A percentile compares a stretch with the other conserved stretches of the same genome.
Evolutionary conservation across 441 rosid species (phyloP).

Genomic region (Populus hybrid): DNA sequence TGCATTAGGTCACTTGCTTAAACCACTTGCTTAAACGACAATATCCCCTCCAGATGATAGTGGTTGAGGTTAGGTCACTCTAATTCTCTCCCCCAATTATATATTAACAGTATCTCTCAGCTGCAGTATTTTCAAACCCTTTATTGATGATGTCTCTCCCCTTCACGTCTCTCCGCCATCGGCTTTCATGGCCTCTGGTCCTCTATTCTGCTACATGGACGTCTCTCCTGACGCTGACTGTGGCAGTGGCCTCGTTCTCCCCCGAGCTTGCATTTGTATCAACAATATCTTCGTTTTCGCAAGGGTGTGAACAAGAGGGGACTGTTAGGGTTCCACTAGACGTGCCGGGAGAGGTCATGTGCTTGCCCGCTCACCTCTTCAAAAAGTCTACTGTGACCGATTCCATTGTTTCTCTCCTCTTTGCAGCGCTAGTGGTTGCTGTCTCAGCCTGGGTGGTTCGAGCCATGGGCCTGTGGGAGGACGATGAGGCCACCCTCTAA

Average conservation of each 20-base stretch:
- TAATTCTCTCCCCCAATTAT: not conserved
- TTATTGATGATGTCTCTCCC: constrained; percentile 30
- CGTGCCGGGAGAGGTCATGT: constrained; percentile 57
- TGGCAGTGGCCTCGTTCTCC: constrained; percentile 75
- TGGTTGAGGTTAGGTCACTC: constrained; percentile 36
- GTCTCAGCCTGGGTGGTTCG: constrained; percentile 68
- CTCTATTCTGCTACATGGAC: constrained; percentile 82
- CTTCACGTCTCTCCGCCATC: constrained; percentile 36
- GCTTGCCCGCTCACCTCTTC: constrained; percentile 69
- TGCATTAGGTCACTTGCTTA: not conserved
- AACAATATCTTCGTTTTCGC: constrained; percentile 52
- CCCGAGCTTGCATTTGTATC: constrained; percentile 79
- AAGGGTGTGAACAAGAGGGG: constrained; percentile 46
- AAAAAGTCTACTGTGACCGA: constrained; percentile 51
- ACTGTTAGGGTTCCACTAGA: constrained; percentile 64
- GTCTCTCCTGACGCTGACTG: constrained; percentile 51
- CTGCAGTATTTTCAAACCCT: not conserved
- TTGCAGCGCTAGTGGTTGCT: constrained; percentile 76
- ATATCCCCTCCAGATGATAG: not conserved
- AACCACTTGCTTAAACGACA: not conserved
- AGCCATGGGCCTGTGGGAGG: constrained; percentile 45
- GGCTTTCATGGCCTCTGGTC: constrained; percentile 51
- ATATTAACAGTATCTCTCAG: not conserved
- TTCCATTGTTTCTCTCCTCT: constrained; percentile 68
- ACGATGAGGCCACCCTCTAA: constrained; percentile 20